Conservation (phyloP, 164 flowering plant species). For the Piper longum region DNA sequence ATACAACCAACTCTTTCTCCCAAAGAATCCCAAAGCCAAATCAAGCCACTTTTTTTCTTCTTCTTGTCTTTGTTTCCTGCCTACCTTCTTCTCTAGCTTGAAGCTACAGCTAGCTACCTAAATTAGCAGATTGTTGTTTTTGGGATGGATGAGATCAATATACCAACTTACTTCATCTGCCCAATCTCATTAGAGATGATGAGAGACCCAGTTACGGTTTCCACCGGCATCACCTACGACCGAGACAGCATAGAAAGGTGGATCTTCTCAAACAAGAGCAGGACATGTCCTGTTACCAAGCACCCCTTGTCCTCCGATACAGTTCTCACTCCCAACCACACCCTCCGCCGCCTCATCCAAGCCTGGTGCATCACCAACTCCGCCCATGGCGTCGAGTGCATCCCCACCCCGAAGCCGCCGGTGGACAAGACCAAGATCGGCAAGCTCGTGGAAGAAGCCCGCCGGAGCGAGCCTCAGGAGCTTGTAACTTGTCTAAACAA, state of each 20-base stretch:
- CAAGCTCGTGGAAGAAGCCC: constrained; percentile 30
- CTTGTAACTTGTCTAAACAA: constrained; percentile 23
- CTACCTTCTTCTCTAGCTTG: too few species aligned
- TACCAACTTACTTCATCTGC: constrained; percentile 58
- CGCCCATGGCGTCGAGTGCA: constrained; percentile 32
- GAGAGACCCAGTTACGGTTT: constrained; percentile 70
- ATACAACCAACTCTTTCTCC: too few species aligned
- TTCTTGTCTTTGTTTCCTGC: too few species aligned
- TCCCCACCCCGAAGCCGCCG: constrained; percentile 60
- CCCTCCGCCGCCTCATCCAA: constrained; percentile 50
- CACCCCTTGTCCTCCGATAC: constrained; percentile 13
- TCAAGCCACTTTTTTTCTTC: too few species aligned
- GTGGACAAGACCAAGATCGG: constrained; percentile 24
- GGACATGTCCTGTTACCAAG: constrained; percentile 55
- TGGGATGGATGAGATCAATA: constrained; percentile 36
- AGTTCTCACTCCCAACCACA: constrained; percentile 15
- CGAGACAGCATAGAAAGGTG: constrained; percentile 60
- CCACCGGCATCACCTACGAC: constrained; percentile 80
- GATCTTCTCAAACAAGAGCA: constrained; percentile 39
- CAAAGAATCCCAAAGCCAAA: too few species aligned
- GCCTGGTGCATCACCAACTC: constrained; percentile 67
- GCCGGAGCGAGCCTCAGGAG: constrained; percentile 7
- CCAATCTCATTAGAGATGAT: constrained; percentile 72
- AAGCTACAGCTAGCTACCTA: too few species aligned
- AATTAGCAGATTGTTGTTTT: too few species aligned